phyloP scores from a whole-genome alignment of 2,329 filamentous ascomycete genomes.

The Colletotrichum simmondsii region DNA sequence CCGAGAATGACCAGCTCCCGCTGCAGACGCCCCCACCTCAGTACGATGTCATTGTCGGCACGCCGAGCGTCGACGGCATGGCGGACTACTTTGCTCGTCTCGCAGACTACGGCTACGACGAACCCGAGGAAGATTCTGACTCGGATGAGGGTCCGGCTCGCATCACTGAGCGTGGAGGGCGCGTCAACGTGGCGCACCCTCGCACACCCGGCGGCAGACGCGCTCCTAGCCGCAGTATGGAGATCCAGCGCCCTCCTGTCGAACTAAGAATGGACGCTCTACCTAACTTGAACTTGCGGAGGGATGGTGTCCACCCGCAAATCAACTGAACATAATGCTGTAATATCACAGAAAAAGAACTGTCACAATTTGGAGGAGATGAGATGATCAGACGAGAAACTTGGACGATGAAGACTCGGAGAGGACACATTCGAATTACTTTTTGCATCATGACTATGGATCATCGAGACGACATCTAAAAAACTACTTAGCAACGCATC shows the following conservation, averaged over 20 bases:
- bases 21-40: conserved; percentile 84
- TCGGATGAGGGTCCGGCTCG: conserved; percentile 57
- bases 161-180: conserved; percentile 61
- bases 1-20: conserved; percentile 37
- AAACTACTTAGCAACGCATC: neutral
- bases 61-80: conserved; percentile 73
- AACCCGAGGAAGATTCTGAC: conserved; percentile 55
- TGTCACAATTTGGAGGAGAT: neutral
- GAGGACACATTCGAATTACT: neutral
- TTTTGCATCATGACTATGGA: conserved; percentile 12
- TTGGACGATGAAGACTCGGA: neutral
- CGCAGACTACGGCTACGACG: conserved; percentile 72
- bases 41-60: conserved; percentile 83
- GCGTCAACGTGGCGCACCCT: conserved; percentile 69
- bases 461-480: neutral
- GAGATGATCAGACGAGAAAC: neutral
- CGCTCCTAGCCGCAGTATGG: conserved; percentile 67
- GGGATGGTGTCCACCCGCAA: neutral
- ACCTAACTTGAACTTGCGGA: neutral
- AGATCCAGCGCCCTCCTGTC: conserved; percentile 58
- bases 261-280: conserved; percentile 44
- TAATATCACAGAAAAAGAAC: conserved; percentile 8
- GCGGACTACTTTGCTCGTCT: conserved; percentile 90
- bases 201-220: conserved; percentile 63
- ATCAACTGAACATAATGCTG: conserved; percentile 12